Percentiles rank a stretch among this genome's conserved stretches.
phyloP scores from a whole-genome alignment of 805 yeast genomes.

The Yueomyces sinensis region DNA sequence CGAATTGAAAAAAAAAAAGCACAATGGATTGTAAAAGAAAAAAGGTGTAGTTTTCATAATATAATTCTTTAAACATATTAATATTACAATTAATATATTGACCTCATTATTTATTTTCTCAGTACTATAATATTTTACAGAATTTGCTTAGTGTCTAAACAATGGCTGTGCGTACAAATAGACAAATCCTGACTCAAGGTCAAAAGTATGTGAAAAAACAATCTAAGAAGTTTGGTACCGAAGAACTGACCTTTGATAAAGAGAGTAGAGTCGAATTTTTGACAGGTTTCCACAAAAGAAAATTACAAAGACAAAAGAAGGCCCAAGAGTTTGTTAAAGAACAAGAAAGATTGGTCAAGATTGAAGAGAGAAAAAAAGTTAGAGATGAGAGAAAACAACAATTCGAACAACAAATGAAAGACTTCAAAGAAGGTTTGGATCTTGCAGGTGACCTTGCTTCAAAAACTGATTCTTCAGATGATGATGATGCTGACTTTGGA shows the following conservation, averaged over 20 bases:
- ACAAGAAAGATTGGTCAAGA: constrained; percentile 54
- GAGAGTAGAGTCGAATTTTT: constrained; percentile 69
- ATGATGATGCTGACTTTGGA: constrained; percentile 14
- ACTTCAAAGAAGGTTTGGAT: constrained; percentile 20
- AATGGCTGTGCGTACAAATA: constrained; percentile 29
- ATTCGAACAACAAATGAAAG: constrained; percentile 41
- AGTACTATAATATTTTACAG: too few species aligned
- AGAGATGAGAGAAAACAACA: constrained; percentile 55
- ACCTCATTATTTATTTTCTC: too few species aligned
- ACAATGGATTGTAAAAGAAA: too few species aligned
- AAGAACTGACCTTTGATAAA: constrained; percentile 75
- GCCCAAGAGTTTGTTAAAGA: constrained; percentile 70
- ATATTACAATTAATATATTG: too few species aligned
- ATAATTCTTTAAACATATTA: too few species aligned
- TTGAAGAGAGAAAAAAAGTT: constrained; percentile 58
- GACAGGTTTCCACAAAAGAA: constrained; percentile 94
- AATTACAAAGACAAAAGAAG: constrained; percentile 73
- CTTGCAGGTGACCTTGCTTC: neutral
- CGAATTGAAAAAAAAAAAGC: too few species aligned
- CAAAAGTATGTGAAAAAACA: constrained; percentile 62
- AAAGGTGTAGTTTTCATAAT: too few species aligned
- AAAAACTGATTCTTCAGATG: neutral
- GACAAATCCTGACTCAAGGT: constrained; percentile 84
- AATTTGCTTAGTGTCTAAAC: too few species aligned
- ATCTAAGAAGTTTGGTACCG: constrained; percentile 53